Evolutionary conservation across 192 early-diverging fungal genomes (phyloP).

Genomic region (Lobosporangium transversale): DNA sequence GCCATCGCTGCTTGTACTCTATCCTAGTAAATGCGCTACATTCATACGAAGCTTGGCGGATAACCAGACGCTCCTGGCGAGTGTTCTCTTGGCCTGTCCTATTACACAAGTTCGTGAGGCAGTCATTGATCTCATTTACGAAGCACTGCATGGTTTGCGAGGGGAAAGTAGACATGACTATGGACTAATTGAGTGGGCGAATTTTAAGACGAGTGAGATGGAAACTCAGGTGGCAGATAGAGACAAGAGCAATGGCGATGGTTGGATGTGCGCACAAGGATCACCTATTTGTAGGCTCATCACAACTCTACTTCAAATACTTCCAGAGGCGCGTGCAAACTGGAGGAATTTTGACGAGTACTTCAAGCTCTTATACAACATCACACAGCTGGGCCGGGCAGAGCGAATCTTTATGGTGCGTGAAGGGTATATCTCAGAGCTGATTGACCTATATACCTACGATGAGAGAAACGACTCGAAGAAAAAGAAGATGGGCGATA

Average conservation of each 20-base stretch:
- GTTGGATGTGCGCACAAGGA: constrained; percentile 14
- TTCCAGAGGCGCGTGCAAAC: constrained; percentile 49
- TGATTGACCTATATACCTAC: constrained; percentile 48
- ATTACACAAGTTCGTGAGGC: constrained; percentile 56
- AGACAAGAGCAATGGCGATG: constrained; percentile 7
- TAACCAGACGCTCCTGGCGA: constrained; percentile 22
- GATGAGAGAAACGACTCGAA: constrained; percentile 48
- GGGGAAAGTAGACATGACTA: constrained; percentile 34
- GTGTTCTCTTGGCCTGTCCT: constrained; percentile 47
- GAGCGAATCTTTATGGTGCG: constrained; percentile 48
- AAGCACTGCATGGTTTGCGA: constrained; percentile 39
- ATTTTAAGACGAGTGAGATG: not conserved
- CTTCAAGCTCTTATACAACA: constrained; percentile 53
- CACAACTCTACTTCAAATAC: constrained; percentile 18
- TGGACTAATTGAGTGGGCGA: constrained; percentile 33
- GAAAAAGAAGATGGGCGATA: constrained; percentile 60
- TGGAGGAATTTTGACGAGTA: constrained; percentile 62
- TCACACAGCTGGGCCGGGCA: constrained; percentile 47
- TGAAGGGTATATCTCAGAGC: constrained; percentile 43
- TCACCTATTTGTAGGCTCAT: constrained; percentile 32
- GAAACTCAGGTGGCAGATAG: not conserved
- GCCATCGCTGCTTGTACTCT: constrained; percentile 26
- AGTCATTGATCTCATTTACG: constrained; percentile 51
- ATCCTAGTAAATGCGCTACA: constrained; percentile 46
- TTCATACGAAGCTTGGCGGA: constrained; percentile 37